phyloP scores from a whole-genome alignment of 208 protist genomes.

The Acanthamoeba royreba region DNA sequence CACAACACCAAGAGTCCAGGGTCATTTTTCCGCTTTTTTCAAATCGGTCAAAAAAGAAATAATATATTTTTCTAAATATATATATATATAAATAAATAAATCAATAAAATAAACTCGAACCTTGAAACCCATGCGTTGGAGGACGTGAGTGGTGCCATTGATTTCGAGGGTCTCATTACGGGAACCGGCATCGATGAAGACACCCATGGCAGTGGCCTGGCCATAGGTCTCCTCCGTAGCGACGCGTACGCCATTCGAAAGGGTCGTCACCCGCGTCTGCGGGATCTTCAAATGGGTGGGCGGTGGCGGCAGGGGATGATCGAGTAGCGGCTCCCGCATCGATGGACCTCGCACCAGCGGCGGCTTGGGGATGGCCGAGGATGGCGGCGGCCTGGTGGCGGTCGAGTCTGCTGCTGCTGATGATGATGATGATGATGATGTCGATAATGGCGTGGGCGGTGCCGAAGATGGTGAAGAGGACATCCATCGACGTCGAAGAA shows the following conservation, averaged over 20 bases:
- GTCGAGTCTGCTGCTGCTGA: neutral
- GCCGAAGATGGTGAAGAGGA: no score
- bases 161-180: neutral
- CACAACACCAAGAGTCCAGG: no score
- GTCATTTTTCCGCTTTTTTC: no score
- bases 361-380: neutral
- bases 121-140: constrained; percentile 4
- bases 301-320: neutral
- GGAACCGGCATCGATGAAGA: neutral
- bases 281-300: neutral
- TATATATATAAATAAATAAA: neutral
- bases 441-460: neutral
- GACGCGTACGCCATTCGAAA: constrained; percentile 25
- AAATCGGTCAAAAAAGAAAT: no score
- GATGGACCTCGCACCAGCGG: neutral
- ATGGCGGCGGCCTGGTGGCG: no score
- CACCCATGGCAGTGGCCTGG: neutral
- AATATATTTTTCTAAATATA: no score
- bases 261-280: neutral
- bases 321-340: neutral
- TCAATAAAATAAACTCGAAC: neutral
- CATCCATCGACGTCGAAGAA: no score
- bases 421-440: neutral
- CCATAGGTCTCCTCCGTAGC: constrained; percentile 33
- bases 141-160: neutral